These are phyloP conservation scores for Drosera spatulata DNA, from an alignment of 179 eudicot genomes.

Conservation along the genomic window DNA sequence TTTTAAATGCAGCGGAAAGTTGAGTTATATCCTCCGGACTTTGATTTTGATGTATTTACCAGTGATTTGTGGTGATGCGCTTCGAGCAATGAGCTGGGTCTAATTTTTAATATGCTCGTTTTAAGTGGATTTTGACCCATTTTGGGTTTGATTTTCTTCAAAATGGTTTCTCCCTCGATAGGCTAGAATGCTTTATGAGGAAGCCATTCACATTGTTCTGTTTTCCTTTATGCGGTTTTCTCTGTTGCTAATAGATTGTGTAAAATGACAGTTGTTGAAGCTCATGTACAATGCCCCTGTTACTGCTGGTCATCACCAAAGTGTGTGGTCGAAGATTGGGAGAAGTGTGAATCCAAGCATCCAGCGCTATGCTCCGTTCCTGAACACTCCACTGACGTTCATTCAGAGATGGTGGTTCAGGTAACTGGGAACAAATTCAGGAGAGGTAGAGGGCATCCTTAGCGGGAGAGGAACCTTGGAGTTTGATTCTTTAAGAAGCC, in stretches of 20 bases:
- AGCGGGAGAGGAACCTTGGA: neutral
- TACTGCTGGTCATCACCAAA: conserved; percentile 83
- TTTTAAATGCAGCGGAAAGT: too few species aligned
- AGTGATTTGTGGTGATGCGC: too few species aligned
- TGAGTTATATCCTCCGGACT: too few species aligned
- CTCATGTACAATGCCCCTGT: conserved; percentile 95
- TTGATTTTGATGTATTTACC: too few species aligned
- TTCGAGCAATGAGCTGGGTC: too few species aligned
- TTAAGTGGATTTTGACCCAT: too few species aligned
- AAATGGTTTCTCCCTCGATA: too few species aligned
- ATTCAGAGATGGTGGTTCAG: conserved; percentile 92
- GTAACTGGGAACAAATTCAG: conserved; percentile 17
- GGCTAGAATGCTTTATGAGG: too few species aligned
- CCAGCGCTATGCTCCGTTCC: conserved; percentile 70
- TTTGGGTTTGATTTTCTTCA: too few species aligned
- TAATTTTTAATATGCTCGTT: too few species aligned
- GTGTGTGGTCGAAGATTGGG: conserved; percentile 80
- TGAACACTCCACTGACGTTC: conserved; percentile 51
- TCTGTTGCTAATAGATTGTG: neutral
- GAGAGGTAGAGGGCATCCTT: neutral
- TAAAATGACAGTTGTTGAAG: conserved; percentile 59
- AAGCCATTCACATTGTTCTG: too few species aligned
- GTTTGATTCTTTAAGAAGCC: neutral
- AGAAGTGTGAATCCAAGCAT: conserved; percentile 47
- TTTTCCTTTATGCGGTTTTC: too few species aligned